Conservation (phyloP, 2,329 filamentous ascomycete species). For the Lecanicillium sp. region DNA sequence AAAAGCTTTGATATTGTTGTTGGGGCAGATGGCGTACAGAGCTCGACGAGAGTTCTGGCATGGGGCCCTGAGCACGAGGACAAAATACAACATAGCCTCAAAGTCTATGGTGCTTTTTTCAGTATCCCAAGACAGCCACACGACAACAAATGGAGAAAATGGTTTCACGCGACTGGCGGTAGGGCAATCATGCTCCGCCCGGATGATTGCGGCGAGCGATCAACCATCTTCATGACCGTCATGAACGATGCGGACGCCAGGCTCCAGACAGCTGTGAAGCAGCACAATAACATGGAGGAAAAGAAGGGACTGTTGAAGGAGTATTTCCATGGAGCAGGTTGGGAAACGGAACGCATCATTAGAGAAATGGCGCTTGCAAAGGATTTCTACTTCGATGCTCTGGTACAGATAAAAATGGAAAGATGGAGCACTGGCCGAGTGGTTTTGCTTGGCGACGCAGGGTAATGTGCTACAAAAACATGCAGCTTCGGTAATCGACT, state of each 20-base stretch:
- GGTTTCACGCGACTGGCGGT: conserved; percentile 29
- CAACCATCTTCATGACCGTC: conserved; percentile 23
- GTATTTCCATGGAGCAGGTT: conserved; percentile 39
- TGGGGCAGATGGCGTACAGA: conserved; percentile 49
- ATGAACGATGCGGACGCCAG: conserved; percentile 25
- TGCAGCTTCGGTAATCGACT: neutral
- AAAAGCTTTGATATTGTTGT: conserved; percentile 46
- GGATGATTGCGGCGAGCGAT: neutral
- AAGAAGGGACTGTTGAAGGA: conserved; percentile 36
- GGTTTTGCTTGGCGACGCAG: conserved; percentile 44
- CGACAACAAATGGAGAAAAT: conserved; percentile 19
- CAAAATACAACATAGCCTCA: conserved; percentile 23
- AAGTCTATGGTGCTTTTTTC: conserved; percentile 34
- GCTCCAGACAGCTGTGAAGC: conserved; percentile 16
- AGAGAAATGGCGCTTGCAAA: conserved; percentile 26
- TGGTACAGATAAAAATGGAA: conserved; percentile 36
- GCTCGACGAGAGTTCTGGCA: conserved; percentile 37
- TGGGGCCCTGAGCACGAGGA: conserved; percentile 24
- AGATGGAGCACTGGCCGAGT: conserved; percentile 28
- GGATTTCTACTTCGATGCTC: conserved; percentile 35
- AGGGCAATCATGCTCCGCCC: conserved; percentile 31
- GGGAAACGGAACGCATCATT: conserved; percentile 35
- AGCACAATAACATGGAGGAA: conserved; percentile 10
- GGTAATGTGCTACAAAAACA: conserved; percentile 10
- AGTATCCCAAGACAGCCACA: conserved; percentile 27